Percentiles rank a stretch among this genome's conserved stretches.
Evolutionary conservation across 1,284 basidiomycete genomes (phyloP).

Genomic region (Rhodotorula sp.): DNA sequence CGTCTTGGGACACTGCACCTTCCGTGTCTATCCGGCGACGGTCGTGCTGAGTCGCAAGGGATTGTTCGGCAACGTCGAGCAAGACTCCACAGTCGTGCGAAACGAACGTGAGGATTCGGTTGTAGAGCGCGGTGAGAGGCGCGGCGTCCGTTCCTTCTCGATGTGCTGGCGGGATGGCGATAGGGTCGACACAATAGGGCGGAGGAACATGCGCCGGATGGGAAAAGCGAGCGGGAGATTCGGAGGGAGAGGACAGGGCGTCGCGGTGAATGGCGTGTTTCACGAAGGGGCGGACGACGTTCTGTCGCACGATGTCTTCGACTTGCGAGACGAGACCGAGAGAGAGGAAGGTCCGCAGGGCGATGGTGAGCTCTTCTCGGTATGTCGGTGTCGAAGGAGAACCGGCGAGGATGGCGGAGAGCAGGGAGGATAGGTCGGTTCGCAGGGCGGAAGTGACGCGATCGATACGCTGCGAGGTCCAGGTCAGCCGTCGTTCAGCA

Average conservation of each 20-base stretch:
- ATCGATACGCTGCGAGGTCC: constrained; percentile 63
- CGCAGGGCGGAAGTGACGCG: constrained; percentile 74
- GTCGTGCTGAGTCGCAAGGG: neutral
- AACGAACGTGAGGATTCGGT: constrained; percentile 72
- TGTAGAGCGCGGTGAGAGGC: constrained; percentile 70
- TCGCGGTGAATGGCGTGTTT: constrained; percentile 72
- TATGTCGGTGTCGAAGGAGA: constrained; percentile 12
- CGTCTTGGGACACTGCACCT: neutral
- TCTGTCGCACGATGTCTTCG: constrained; percentile 72
- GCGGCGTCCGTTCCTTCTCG: constrained; percentile 58
- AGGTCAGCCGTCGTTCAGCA: neutral
- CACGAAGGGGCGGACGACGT: constrained; percentile 69
- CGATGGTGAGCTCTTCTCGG: constrained; percentile 34
- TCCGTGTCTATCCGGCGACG: neutral
- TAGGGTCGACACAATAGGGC: constrained; percentile 34
- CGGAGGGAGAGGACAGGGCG: constrained; percentile 52
- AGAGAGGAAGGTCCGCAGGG: constrained; percentile 71
- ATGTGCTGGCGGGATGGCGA: constrained; percentile 1
- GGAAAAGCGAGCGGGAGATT: neutral
- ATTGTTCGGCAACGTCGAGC: constrained; percentile 70
- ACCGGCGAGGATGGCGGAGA: constrained; percentile 56
- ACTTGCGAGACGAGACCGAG: constrained; percentile 78
- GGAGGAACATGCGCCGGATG: constrained; percentile 11
- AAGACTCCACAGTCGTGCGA: constrained; percentile 67
- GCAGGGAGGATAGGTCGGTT: constrained; percentile 76